Evolutionary conservation across 352 stramenopile species (phyloP).

Genomic region (Blastocystis sp.): DNA sequence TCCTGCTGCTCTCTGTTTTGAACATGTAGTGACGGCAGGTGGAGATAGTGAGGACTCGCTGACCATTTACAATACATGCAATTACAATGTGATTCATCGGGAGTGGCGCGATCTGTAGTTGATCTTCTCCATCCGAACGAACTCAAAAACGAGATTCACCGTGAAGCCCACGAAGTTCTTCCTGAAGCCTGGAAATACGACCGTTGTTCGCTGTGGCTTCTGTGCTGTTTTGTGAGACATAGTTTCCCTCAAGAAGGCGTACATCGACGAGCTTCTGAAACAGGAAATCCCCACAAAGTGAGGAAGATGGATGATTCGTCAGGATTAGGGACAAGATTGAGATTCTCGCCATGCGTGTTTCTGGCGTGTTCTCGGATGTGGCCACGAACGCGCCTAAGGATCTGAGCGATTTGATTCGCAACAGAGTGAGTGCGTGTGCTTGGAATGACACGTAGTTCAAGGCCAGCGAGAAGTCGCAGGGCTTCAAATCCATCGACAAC

Average conservation of each 20-base stretch:
- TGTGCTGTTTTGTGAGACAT: neutral
- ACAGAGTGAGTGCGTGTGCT: neutral
- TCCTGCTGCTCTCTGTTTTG: neutral
- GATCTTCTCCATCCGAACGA: slow-evolving; percentile 47
- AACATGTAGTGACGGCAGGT: neutral
- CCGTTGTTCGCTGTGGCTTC: neutral
- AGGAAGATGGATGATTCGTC: neutral
- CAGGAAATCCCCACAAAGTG: slow-evolving; percentile 1
- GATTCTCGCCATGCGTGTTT: slow-evolving; percentile 41
- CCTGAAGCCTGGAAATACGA: neutral
- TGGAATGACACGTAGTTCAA: slow-evolving; percentile 35
- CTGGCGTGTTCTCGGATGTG: slow-evolving; percentile 10
- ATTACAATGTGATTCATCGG: slow-evolving; percentile 17
- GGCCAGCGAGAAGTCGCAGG: slow-evolving; percentile 1
- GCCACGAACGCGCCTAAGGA: neutral
- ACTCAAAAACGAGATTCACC: slow-evolving; percentile 38
- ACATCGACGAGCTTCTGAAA: neutral
- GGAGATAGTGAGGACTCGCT: neutral
- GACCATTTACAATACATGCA: neutral
- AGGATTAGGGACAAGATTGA: slow-evolving; percentile 52
- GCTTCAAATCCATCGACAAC: slow-evolving; percentile 35
- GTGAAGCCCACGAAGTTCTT: slow-evolving; percentile 45
- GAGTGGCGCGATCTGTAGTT: neutral
- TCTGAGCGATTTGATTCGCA: slow-evolving; percentile 34
- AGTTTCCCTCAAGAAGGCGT: slow-evolving; percentile 21